Evolutionary conservation across 805 yeast genomes (phyloP), one percentile per base, ranked within the genome.

Genomic region (Candida wancherniae): DNA sequence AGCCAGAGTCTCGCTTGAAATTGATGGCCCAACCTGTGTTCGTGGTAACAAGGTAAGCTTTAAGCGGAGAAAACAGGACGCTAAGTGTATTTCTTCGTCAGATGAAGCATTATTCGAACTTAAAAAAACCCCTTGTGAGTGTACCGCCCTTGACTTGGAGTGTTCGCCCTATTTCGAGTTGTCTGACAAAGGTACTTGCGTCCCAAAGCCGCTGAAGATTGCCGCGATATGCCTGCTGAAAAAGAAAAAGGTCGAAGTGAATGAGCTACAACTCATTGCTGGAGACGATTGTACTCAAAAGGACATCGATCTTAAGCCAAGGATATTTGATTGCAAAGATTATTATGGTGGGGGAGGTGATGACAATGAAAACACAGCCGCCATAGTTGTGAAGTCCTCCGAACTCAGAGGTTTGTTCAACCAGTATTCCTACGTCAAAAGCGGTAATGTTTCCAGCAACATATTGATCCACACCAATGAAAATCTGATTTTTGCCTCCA

Each of bases 41-140:
- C 64, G 70, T 58, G 95, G 95, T 6, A 81, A 75, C 35, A 70
- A 63, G 40, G 84, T 80, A 45, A 71, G 64, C 39, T 79, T 75
- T 49, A 51, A 43, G 26, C 69, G 94, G 54, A 75, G 94, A 60
- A 78, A 77, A 45, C 65, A 66, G 26, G 73, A 69, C 26, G 72
- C 88, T 1, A 50, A 75, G 36, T 86, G 95, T 62, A 72, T 72
- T 50, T 73, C 75, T 9, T 63, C 63, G 33, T 61, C 62, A 26
- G 47, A 69, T 11, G 73, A 58, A 42, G 63, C 62, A 15, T 78
- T 75, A 42, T 50, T 75, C 6, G 55, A 61, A 28, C 60, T 61
- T 5, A 53, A 58, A 14, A 76, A 73, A 37, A 80, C 73, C 31
- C 55, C 71, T 6, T 85, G 95, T 54, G 58, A 61, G 6, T 85